Conservation (phyloP, 2,329 filamentous ascomycete species). For the Meredithiella fracta region DNA sequence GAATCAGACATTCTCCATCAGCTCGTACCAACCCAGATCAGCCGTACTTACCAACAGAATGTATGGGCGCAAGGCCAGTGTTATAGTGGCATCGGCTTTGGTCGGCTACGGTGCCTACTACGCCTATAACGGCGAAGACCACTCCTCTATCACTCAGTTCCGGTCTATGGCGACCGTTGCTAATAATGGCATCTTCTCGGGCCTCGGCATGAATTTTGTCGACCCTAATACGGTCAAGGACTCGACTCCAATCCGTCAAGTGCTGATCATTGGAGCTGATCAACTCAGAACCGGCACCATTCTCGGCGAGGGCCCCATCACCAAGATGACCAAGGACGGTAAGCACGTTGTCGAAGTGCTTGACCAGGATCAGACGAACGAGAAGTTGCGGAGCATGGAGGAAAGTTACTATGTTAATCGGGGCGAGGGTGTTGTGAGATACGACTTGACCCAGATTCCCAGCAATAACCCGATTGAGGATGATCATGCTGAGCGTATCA, state of each 20-base stretch:
- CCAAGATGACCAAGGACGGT: slow-evolving; percentile 72
- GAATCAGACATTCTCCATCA: background rate
- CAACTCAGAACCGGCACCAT: slow-evolving; percentile 79
- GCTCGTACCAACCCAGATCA: slow-evolving; percentile 21
- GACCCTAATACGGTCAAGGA: slow-evolving; percentile 19
- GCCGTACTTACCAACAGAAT: slow-evolving; percentile 51
- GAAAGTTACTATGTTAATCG: slow-evolving; percentile 82
- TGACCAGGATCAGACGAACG: slow-evolving; percentile 80
- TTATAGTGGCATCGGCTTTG: slow-evolving; percentile 51
- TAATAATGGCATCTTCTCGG: slow-evolving; percentile 14
- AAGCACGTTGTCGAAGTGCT: slow-evolving; percentile 89
- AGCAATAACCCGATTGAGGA: slow-evolving; percentile 98
- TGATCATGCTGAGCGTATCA: slow-evolving; percentile 95
- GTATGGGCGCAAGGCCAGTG: slow-evolving; percentile 53
- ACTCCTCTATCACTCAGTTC: slow-evolving; percentile 22
- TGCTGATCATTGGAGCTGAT: slow-evolving; percentile 78
- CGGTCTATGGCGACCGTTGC: slow-evolving; percentile 16
- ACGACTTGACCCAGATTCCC: slow-evolving; percentile 84
- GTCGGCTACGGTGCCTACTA: slow-evolving; percentile 65
- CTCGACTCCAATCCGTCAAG: slow-evolving; percentile 40
- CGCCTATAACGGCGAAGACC: slow-evolving; percentile 34
- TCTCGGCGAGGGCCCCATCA: slow-evolving; percentile 69
- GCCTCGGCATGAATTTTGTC: slow-evolving; percentile 2
- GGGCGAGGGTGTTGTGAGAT: slow-evolving; percentile 80
- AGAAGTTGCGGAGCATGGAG: slow-evolving; percentile 76